Base-by-base conservation (phyloP, 441 rosid species). In the Macaranga tanarius region DNA sequence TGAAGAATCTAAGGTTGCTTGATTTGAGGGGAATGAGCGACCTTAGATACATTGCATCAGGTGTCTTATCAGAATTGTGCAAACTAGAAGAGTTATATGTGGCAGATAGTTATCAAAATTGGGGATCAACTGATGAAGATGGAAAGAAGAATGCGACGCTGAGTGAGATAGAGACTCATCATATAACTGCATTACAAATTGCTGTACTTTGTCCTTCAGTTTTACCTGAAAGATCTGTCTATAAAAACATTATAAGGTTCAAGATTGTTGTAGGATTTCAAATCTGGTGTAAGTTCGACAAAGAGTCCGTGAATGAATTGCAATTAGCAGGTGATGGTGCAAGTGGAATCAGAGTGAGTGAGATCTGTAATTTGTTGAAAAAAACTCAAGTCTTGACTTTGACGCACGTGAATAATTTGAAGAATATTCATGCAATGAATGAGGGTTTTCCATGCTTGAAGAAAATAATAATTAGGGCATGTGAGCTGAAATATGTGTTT, bases 401-500 rank as follows among this genome's bases (percentile, higher is more conserved):
- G 62, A 7, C 8, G 7, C 7, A 44, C 34, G 23, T 54, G 13
- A 15, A 10, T 6, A 38, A 68, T 34, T 38, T 68, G 72, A 55
- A 54, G 62, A 68, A 38, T 22, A 4, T 31, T 31, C 5, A 31
- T 31, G 38, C 3, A 31, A 31, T 31, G 38, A 31, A 31, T 31
- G 38, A 31, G 38, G 38, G 4, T 31, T 31, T 31, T 31, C 38
- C 4, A 5, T 31, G 38, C 38, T 31, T 31, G 38, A 31, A 31
- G 38, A 31, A 31, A 31, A 31, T 31, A 31, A 31, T 5, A 31
- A 31, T 31, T 31, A n/a, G n/a, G n/a, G n/a, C n/a, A n/a, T n/a
- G n/a, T 12, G 47, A 67, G 58, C 19, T 67, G 48, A 67, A 52
- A 12, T 67, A 67, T 31, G 17, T 51, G 2, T 52, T 67, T 67